Base-by-base conservation (phyloP, 805 yeast genomes). In the Candida incommunis region DNA sequence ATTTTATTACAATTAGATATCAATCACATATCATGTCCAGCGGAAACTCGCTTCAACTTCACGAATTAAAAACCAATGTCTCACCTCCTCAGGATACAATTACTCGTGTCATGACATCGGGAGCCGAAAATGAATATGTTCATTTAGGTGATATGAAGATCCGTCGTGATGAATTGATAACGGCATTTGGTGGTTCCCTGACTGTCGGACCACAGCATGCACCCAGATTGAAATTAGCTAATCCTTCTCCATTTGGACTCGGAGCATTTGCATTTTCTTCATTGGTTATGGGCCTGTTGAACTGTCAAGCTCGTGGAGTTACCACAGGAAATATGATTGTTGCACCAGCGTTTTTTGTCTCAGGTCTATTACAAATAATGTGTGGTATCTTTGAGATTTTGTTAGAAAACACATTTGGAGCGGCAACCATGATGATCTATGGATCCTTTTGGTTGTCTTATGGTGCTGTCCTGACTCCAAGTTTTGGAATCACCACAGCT, bases 351-450 rank as follows among this genome's bases (percentile, higher is more conserved):
- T 68, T 70, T 50, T 78, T 78, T 57, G 75, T 76, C 57, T 84
- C 83, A 34, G 84, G 83, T 7, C 59, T 70, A 3, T 69, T 76
- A 34, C 82, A 77, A 58, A 59, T 75, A 43, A 58, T 76, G 29
- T 82, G 82, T n/a, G 83, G 82, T 42, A 71, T 78, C 74, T 78
- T 79, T 72, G 82, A 76, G 58, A 69, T 77, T 59, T 74, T 77
- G 11, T 64, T 72, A 23, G 83, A 78, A 53, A 76, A 76, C 63
- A 72, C 82, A 27, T 78, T 76, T 62, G 83, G 81, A 70, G 80
- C 76, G 23, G 65, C 75, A 56, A 70, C 43, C 48, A 63, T 55
- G 59, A 51, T 53, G 40, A 59, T 48, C n/a, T 68, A 29, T 48
- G 84, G 80, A 40, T 81, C 78, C 0, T 79, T 78, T 60, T 78